A percentile compares a stretch with the other conserved stretches of the same genome.
Evolutionary conservation across 768 basidiomycete species (phyloP).

Genomic region (Trametes gibbosa): DNA sequence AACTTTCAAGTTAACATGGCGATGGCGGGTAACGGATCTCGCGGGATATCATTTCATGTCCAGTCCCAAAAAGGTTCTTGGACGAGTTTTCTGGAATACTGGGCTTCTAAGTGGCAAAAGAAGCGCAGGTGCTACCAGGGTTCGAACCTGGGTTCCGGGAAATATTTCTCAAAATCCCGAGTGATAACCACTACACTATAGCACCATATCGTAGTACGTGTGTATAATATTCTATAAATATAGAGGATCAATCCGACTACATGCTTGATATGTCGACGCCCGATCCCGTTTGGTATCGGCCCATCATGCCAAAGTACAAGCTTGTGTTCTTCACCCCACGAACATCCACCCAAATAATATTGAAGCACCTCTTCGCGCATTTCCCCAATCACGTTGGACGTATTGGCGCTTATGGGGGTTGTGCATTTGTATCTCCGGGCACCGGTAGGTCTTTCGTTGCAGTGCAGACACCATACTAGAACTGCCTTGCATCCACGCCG

Average conservation of each 20-base stretch:
- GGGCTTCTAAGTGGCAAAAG: neutral
- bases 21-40: too few relatives aligned
- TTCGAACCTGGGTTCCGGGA: constrained; percentile 23
- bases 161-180: constrained; percentile 18
- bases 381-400: constrained; percentile 47
- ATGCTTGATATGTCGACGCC: too few relatives aligned
- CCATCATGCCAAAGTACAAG: constrained; percentile 39
- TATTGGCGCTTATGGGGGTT: constrained; percentile 50
- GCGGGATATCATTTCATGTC: too few relatives aligned
- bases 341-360: constrained; percentile 37
- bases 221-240: too few relatives aligned
- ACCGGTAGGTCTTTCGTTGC: constrained; percentile 35
- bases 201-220: constrained; percentile 2
- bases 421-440: constrained; percentile 55
- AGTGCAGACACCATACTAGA: neutral
- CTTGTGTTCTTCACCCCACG: constrained; percentile 53
- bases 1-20: too few relatives aligned
- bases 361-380: constrained; percentile 46
- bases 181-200: constrained; percentile 25
- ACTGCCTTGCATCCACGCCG: neutral
- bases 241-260: too few relatives aligned
- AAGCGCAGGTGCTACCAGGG: constrained; percentile 19
- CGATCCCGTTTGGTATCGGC: too few relatives aligned
- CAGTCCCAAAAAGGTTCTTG: too few relatives aligned
- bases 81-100: too few relatives aligned